Conservation (phyloP, 2,329 filamentous ascomycete genomes). For the Trichoderma atroviride region DNA sequence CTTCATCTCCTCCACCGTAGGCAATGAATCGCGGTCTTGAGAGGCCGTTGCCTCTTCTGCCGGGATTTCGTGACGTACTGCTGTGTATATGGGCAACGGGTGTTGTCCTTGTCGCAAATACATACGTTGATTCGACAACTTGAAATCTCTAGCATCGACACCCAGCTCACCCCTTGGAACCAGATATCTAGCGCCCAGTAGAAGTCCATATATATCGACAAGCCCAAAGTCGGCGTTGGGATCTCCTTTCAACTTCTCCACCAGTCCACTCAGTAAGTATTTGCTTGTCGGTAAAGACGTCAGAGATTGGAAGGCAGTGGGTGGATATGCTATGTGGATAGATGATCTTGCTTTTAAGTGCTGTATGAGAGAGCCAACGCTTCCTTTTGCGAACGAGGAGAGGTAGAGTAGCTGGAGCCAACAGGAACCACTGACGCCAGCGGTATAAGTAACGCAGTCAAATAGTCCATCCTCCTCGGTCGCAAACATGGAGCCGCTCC, state of each 20-base stretch:
- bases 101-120: constrained; percentile 77
- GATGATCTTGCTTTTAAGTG: constrained; percentile 85
- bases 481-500: constrained; percentile 83
- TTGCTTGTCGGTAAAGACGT: constrained; percentile 93
- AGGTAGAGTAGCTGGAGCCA: constrained; percentile 92
- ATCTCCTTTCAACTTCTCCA: constrained; percentile 87
- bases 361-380: constrained; percentile 70
- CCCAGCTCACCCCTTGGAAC: constrained; percentile 77
- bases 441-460: constrained; percentile 92
- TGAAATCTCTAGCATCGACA: constrained; percentile 78
- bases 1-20: constrained; percentile 53
- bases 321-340: constrained; percentile 91
- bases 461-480: constrained; percentile 85
- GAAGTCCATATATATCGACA: constrained; percentile 88
- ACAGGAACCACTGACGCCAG: constrained; percentile 92
- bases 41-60: constrained; percentile 47
- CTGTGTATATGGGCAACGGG: constrained; percentile 92
- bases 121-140: constrained; percentile 82
- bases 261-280: constrained; percentile 80
- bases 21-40: constrained; percentile 42
- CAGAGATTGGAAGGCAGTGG: constrained; percentile 76
- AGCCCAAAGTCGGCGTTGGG: constrained; percentile 74
- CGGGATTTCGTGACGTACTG: constrained; percentile 93
- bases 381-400: constrained; percentile 67
- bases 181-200: constrained; percentile 81